Percentiles rank a stretch among this genome's conserved stretches.
Conservation (phyloP, 2,329 filamentous ascomycete genomes). For the Hypoxylon sp. region DNA sequence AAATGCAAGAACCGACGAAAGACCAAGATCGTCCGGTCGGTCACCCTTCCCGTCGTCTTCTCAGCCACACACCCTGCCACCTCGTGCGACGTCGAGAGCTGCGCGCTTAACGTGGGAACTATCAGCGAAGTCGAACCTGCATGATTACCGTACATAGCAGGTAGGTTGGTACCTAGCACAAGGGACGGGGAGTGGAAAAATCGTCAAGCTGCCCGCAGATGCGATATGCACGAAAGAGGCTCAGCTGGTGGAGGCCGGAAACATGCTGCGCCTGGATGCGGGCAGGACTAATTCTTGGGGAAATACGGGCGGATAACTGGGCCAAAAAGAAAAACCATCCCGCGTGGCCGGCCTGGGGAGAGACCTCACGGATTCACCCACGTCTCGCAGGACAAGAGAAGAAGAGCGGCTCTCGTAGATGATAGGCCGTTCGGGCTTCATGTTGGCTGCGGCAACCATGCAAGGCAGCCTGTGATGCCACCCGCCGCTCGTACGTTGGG, state of each 20-base stretch:
- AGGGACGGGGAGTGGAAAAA: conserved; percentile 7
- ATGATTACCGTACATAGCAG: no score
- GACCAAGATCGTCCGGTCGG: conserved; percentile 14
- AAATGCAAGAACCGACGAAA: background rate
- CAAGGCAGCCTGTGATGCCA: conserved; percentile 8
- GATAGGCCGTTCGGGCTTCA: conserved; percentile 1
- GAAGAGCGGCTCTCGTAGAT: conserved; percentile 1
- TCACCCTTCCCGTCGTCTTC: conserved; percentile 17
- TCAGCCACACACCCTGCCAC: conserved; percentile 16
- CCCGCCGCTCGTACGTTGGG: conserved; percentile 3
- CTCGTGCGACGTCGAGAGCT: conserved; percentile 19
- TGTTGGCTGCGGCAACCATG: conserved; percentile 4
- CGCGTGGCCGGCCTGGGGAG: background rate
- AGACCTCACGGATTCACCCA: conserved; percentile 3
- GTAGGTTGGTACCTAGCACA: no score
- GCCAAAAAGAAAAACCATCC: no score
- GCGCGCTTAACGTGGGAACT: conserved; percentile 25
- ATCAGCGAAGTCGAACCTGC: background rate
- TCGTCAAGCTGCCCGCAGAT: conserved; percentile 18
- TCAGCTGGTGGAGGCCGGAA: conserved; percentile 23
- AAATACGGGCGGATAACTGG: conserved; percentile 12
- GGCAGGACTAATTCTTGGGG: no score
- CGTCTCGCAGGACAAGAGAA: conserved; percentile 11
- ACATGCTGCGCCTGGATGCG: conserved; percentile 8
- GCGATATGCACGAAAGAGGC: conserved; percentile 26